Base-by-base conservation (phyloP, 2,329 filamentous ascomycete genomes). In the Talaromyces sp. region DNA sequence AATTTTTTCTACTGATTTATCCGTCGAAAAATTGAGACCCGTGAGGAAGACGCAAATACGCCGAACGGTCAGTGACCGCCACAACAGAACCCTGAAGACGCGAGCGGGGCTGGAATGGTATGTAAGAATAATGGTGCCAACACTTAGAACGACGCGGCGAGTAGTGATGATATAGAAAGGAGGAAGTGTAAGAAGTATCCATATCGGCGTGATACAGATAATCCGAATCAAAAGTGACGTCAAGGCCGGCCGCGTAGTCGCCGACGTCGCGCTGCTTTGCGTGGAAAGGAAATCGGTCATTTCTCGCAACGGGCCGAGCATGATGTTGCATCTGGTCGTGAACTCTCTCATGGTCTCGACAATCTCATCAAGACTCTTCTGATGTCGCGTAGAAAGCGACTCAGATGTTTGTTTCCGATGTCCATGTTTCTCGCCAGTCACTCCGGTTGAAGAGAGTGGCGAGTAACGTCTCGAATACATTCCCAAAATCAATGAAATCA, bases 301-400 rank as follows among this genome's bases (percentile, higher is more conserved):
- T 68, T 91, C 88, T 52, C 97, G 83, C 63, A 98, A 85, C 2
- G 95, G 95, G 72, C 97, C 93, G 60, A 98, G 84, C 19, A 99
- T 82, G 61, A 97, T 90, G 76, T 97, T 97, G 78, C 95, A 97
- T 58, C 95, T 86, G 5, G 90, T 90, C 0, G 94, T 98, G 70
- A 99, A 92, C 69, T 93, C 88, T 75, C 93, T 92, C 52, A 99
- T 81, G 0, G 92, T 96, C 71, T 98, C 93, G 64, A 99, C 91
- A 67, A 99, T 99, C 79, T 99, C 89, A 75, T 99, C 95, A 61
- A 99, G 79, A 60, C 93, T 97, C 82, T 97, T 97, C 73, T 97
- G 92, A 72, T 95, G 91, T 66, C 90, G 88, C 48, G 88, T 89
- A 67, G 85, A 88, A 66, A 84, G 88, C 7, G 84, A 86, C 71